phyloP scores from a whole-genome alignment of 2,329 filamentous ascomycete genomes.

The Penicillium sp. region DNA sequence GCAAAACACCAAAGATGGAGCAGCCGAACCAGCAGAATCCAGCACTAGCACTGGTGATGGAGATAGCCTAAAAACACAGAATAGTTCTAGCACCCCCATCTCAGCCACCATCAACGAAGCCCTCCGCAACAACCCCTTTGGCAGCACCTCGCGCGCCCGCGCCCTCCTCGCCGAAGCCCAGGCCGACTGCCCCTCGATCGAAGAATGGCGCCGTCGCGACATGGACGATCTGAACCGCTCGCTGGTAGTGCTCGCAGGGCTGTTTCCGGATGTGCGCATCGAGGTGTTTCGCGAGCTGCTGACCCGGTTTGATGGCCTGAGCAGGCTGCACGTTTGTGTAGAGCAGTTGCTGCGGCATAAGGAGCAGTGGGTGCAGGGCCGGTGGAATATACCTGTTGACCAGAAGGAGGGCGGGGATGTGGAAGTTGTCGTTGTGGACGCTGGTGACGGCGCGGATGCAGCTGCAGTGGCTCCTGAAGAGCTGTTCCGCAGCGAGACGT shows the following conservation, averaged over 20 bases:
- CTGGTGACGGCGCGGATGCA: not conserved
- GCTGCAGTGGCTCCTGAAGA: conserved; percentile 36
- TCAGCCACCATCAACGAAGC: conserved; percentile 37
- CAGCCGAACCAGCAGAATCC: not conserved
- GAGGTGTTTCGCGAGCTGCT: conserved; percentile 48
- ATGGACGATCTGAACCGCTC: conserved; percentile 41
- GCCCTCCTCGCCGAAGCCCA: conserved; percentile 17
- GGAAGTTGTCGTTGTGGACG: too few species aligned
- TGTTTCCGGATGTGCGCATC: conserved; percentile 45
- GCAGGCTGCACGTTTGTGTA: conserved; percentile 44
- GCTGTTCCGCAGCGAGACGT: conserved; percentile 41
- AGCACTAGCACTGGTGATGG: not conserved
- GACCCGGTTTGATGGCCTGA: conserved; percentile 43
- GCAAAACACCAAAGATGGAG: not conserved
- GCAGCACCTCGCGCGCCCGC: conserved; percentile 27
- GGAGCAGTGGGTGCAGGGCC: conserved; percentile 44
- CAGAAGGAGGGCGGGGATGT: conserved; percentile 1
- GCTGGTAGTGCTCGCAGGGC: conserved; percentile 35
- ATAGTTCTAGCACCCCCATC: not conserved
- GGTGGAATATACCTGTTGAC: conserved; percentile 39
- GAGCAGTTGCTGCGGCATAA: conserved; percentile 46
- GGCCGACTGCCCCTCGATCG: conserved; percentile 15
- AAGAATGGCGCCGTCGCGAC: conserved; percentile 30
- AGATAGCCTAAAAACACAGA: not conserved
- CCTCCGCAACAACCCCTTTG: conserved; percentile 43